phyloP scores from a whole-genome alignment of 129 eudicot species.

The Apium graveolens region DNA sequence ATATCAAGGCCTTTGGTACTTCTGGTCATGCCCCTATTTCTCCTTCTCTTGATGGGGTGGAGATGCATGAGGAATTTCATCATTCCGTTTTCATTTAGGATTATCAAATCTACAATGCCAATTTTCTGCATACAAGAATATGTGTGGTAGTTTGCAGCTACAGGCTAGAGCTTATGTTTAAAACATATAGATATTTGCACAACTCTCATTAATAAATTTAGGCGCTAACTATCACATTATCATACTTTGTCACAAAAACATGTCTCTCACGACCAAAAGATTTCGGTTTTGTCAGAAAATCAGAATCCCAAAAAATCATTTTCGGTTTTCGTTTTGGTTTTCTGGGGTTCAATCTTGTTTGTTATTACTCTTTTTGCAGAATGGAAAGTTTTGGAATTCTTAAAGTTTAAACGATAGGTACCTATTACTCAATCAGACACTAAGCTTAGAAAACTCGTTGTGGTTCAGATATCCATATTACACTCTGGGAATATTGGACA shows the following conservation, averaged over 20 bases:
- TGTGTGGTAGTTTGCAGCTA: neutral
- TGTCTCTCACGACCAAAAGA: neutral
- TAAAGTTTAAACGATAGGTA: no score
- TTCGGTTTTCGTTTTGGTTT: neutral
- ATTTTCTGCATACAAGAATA: neutral
- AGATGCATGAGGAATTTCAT: neutral
- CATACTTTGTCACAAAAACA: neutral
- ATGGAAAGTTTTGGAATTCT: no score
- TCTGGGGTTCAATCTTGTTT: neutral
- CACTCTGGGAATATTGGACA: no score
- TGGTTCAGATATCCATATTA: no score
- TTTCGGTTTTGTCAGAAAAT: neutral
- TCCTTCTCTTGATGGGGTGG: slow-evolving; percentile 17
- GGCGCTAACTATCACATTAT: neutral
- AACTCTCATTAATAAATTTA: neutral
- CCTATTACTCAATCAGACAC: no score
- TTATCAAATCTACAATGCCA: neutral
- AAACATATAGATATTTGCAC: neutral
- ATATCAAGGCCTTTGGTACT: slow-evolving; percentile 56
- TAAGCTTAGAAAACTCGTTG: no score
- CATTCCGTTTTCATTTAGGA: neutral
- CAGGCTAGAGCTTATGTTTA: neutral
- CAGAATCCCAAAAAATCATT: neutral
- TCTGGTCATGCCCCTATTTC: slow-evolving; percentile 33
- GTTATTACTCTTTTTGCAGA: neutral